Evolutionary conservation across 2,329 filamentous ascomycete genomes (phyloP).

Genomic region (Fusarium papillatum): DNA sequence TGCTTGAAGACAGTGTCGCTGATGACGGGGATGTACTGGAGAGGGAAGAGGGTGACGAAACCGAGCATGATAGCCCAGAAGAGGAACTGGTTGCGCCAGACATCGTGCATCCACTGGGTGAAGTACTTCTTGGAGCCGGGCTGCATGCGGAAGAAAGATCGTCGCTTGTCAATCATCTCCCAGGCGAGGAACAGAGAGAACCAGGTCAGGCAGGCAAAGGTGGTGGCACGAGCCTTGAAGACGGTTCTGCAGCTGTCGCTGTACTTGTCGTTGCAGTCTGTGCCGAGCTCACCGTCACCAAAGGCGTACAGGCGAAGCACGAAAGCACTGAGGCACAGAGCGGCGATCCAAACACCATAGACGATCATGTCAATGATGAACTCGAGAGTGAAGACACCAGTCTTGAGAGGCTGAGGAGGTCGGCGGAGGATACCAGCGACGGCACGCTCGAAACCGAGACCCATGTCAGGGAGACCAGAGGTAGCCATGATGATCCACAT

Average conservation of each 20-base stretch:
- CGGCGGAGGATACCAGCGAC: constrained; percentile 77
- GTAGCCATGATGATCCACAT: constrained; percentile 89
- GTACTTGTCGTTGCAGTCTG: constrained; percentile 72
- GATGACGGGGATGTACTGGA: constrained; percentile 71
- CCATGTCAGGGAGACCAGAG: constrained; percentile 82
- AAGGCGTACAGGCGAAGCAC: constrained; percentile 75
- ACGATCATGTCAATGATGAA: constrained; percentile 77
- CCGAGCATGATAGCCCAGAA: constrained; percentile 72
- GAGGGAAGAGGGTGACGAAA: constrained; percentile 63
- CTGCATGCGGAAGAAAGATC: constrained; percentile 82
- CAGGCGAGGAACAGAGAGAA: constrained; percentile 83
- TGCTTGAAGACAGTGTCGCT: constrained; percentile 73
- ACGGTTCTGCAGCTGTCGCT: constrained; percentile 69
- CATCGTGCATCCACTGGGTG: constrained; percentile 75
- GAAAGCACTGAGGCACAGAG: constrained; percentile 74
- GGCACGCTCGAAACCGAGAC: constrained; percentile 79
- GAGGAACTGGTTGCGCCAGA: constrained; percentile 81
- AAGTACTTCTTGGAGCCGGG: constrained; percentile 71
- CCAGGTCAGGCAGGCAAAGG: constrained; percentile 82
- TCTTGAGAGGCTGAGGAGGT: constrained; percentile 73
- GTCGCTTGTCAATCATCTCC: constrained; percentile 82
- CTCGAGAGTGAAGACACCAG: constrained; percentile 76
- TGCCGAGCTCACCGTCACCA: constrained; percentile 70
- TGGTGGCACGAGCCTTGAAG: constrained; percentile 80
- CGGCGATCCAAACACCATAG: constrained; percentile 78